Evolutionary conservation across 2,329 filamentous ascomycete species (phyloP).

Genomic region (Fonsecaea erecta): DNA sequence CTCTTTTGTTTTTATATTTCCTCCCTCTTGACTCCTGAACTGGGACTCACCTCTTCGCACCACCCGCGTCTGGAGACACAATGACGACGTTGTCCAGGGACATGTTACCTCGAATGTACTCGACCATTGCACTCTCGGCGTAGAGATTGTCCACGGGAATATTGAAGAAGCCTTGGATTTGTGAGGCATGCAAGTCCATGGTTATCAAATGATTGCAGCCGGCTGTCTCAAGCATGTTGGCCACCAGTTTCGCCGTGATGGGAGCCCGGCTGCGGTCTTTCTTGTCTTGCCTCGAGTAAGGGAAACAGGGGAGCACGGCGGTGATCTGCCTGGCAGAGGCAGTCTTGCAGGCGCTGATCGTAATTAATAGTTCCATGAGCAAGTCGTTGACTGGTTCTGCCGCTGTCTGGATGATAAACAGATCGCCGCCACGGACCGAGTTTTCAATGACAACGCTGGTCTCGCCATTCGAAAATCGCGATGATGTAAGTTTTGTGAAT

Average conservation of each 20-base stretch:
- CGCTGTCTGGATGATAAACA: slow-evolving; percentile 95
- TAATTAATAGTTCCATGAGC: slow-evolving; percentile 93
- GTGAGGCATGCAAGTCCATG: slow-evolving; percentile 92
- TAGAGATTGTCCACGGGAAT: slow-evolving; percentile 89
- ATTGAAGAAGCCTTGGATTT: slow-evolving; percentile 98
- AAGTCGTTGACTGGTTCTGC: slow-evolving; percentile 92
- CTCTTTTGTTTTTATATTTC: background rate
- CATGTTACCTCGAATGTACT: slow-evolving; percentile 75
- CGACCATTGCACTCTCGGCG: slow-evolving; percentile 60
- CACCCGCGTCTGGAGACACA: slow-evolving; percentile 92
- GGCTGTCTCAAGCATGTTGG: slow-evolving; percentile 88
- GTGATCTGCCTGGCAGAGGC: slow-evolving; percentile 71
- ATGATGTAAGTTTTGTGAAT: slow-evolving; percentile 10
- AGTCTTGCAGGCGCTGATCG: slow-evolving; percentile 92
- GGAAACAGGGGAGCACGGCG: slow-evolving; percentile 83
- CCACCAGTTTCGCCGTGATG: slow-evolving; percentile 75
- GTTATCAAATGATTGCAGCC: slow-evolving; percentile 91
- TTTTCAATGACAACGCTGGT: slow-evolving; percentile 92
- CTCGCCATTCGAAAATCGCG: slow-evolving; percentile 82
- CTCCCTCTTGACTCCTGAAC: background rate
- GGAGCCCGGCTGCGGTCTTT: slow-evolving; percentile 88
- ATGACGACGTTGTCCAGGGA: slow-evolving; percentile 84
- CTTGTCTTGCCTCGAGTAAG: slow-evolving; percentile 95
- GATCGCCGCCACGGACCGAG: slow-evolving; percentile 96
- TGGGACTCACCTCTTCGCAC: slow-evolving; percentile 66